Base-by-base conservation (phyloP, 441 rosid species). In the Dalechampia spathulata region DNA sequence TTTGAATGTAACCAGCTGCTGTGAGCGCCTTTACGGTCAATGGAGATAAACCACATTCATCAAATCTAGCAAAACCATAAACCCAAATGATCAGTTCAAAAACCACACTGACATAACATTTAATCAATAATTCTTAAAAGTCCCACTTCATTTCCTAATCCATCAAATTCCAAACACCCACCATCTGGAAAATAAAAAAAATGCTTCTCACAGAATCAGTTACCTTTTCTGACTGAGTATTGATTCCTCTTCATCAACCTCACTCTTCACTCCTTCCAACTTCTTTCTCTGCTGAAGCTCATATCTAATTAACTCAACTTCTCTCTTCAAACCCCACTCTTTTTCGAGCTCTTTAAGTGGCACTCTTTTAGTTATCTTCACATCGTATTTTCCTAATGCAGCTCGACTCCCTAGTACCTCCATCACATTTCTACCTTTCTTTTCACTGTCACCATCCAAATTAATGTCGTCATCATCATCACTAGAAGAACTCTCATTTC, bases 11-110 rank as follows among this genome's bases (percentile, higher is more conserved):
- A 41, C 96, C 95, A 72, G 98, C 84, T 5, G 68, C 81, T 3
- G 86, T 66, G 65, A 94, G 90, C 6, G 90, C 86, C 68, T 81
- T 87, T 27, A 87, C 64, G 14, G 92, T 84, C 76, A 74, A 70
- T 12, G 94, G 85, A 57, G 97, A 90, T 64, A 90, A 61, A 36
- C 74, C 75, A 57, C 84, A 81, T 62, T 93, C 93, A 59, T 87
- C 91, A 74, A 90, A 90, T 50, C 99, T 86, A 79, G 30, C 78
- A 3, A 66, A 49, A 48, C 36, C 61, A 42, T 66, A 55, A 16
- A 13, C 6, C 55, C 30, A 51, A 55, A 54, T 64, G 52, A 68
- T 67, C 58, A 41, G 41, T 48, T 38, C 41, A 58, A 3, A 1
- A 49, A 41, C n/a, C 41, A 53, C 20, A 41, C 36, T 57, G 58